A percentile compares a stretch with the other conserved stretches of the same genome.
Evolutionary conservation across 208 protist species (phyloP).

Genomic region (Trypanosoma rangeli): DNA sequence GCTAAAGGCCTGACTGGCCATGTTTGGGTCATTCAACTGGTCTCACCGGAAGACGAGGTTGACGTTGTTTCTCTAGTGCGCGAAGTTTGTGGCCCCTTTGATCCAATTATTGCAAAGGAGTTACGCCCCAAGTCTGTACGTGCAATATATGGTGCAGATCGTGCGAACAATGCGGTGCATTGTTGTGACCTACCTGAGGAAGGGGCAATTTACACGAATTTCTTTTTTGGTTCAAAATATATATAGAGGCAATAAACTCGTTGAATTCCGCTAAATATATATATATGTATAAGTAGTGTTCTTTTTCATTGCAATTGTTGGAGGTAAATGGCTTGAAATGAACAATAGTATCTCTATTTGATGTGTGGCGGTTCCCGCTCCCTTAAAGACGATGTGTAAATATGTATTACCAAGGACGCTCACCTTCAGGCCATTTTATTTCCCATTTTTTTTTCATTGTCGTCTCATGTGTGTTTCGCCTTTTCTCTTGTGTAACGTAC

Average conservation of each 20-base stretch:
- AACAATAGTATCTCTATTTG: background rate
- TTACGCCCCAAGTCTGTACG: conserved; percentile 85
- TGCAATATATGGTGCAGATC: conserved; percentile 82
- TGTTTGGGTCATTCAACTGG: conserved; percentile 79
- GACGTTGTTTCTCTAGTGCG: conserved; percentile 64
- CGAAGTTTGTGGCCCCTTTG: conserved; percentile 76
- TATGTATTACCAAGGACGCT: background rate
- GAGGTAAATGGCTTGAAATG: background rate
- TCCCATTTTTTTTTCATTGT: background rate
- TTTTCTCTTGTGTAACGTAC: background rate
- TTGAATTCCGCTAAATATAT: background rate
- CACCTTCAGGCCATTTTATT: background rate
- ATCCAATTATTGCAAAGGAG: conserved; percentile 80
- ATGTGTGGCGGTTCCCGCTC: background rate
- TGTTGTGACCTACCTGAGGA: conserved; percentile 95
- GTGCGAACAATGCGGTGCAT: conserved; percentile 91
- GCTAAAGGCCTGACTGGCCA: conserved; percentile 51
- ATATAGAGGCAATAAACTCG: conserved; percentile 5
- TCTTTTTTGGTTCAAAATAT: conserved; percentile 49
- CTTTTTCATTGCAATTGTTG: background rate
- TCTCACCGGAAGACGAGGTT: conserved; percentile 45
- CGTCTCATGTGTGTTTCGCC: too few relatives aligned
- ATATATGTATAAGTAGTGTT: too few relatives aligned
- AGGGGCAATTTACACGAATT: conserved; percentile 79
- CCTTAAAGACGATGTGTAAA: background rate